Evolutionary conservation across 306 rosid species (phyloP).

Genomic region (Casuarina cunninghamiana): DNA sequence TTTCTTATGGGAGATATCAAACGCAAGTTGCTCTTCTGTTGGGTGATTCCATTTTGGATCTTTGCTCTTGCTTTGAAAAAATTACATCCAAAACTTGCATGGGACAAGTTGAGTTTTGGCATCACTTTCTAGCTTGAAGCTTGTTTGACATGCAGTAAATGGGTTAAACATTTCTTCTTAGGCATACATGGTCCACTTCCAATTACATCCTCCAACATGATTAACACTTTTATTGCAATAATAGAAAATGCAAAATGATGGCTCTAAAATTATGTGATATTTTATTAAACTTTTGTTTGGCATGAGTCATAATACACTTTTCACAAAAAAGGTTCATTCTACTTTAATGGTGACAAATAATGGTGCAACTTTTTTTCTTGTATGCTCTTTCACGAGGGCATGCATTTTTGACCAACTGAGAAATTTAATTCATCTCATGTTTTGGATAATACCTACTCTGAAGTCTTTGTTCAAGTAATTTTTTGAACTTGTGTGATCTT

Average conservation of each 20-base stretch:
- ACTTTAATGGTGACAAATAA: too few species aligned
- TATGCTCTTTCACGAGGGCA: too few species aligned
- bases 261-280: background rate
- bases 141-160: background rate
- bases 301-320: too few species aligned
- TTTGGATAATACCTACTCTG: background rate
- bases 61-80: too few species aligned
- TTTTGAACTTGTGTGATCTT: background rate
- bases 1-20: conserved; percentile 42
- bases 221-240: background rate
- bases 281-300: background rate
- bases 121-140: too few species aligned
- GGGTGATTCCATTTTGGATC: too few species aligned
- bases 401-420: background rate
- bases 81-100: too few species aligned
- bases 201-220: background rate
- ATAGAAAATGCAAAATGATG: background rate
- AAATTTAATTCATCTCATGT: too few species aligned
- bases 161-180: background rate
- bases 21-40: too few species aligned
- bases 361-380: background rate
- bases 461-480: background rate
- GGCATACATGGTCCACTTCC: background rate
- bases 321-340: too few species aligned
- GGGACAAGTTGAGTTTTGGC: too few species aligned